phyloP scores from a whole-genome alignment of 2,329 filamentous ascomycete genomes.

The Nigrograna mackinnonii region DNA sequence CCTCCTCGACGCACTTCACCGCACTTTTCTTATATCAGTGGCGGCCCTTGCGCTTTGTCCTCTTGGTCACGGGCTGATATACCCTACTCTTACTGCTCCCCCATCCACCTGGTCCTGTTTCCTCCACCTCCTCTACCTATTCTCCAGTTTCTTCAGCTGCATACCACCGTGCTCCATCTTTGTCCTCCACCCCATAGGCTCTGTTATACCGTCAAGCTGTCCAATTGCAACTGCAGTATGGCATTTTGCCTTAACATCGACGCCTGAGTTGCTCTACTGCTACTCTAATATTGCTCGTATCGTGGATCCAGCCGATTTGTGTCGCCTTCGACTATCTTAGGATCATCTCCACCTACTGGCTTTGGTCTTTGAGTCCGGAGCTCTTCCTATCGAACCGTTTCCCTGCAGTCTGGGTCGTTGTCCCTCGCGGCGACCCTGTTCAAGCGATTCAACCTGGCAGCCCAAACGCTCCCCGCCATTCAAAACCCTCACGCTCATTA shows the following conservation, averaged over 20 bases:
- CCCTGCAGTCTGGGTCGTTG: constrained; percentile 26
- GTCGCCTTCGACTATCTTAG: background rate
- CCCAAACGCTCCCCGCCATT: constrained; percentile 40
- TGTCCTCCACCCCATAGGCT: too few species aligned
- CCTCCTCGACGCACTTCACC: constrained; percentile 30
- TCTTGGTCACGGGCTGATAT: constrained; percentile 18
- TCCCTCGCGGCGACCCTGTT: constrained; percentile 25
- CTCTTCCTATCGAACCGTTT: background rate
- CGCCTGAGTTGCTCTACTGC: background rate
- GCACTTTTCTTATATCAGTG: constrained; percentile 35
- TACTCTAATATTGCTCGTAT: background rate
- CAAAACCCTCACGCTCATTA: constrained; percentile 37
- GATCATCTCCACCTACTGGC: background rate
- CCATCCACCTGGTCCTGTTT: background rate
- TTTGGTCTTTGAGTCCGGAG: background rate
- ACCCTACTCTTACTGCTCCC: background rate
- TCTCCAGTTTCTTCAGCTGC: too few species aligned
- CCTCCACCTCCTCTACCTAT: background rate
- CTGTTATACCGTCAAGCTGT: too few species aligned
- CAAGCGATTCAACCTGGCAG: constrained; percentile 38
- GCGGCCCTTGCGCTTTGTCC: constrained; percentile 25
- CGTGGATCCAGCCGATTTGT: background rate
- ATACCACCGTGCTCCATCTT: background rate
- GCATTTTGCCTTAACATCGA: background rate
- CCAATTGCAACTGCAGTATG: background rate